These are phyloP conservation scores for Phaseolus coccineus DNA, from an alignment of 331 rosid genomes.

Conservation along the genomic window DNA sequence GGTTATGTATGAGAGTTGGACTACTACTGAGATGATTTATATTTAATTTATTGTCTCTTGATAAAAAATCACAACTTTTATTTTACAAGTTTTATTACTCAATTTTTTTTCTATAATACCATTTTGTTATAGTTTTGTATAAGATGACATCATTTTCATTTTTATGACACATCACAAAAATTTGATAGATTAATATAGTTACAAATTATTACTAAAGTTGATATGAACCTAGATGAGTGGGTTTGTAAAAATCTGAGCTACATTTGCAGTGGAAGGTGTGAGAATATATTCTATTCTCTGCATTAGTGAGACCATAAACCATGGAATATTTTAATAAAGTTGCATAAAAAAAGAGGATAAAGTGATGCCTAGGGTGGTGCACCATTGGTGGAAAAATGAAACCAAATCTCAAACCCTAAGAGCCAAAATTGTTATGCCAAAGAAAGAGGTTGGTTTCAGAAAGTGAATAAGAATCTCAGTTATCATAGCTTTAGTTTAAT, in stretches of 20 bases:
- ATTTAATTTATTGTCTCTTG: too few relatives aligned
- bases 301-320: constrained; percentile 12
- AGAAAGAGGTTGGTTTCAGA: constrained; percentile 1
- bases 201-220: too few relatives aligned
- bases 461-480: constrained; percentile 36
- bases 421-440: constrained; percentile 33
- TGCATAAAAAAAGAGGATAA: constrained; percentile 9
- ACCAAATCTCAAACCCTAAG: constrained; percentile 31
- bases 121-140: too few relatives aligned
- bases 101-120: too few relatives aligned
- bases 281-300: constrained; percentile 34
- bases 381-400: constrained; percentile 26
- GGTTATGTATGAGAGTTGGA: too few relatives aligned
- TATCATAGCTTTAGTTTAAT: constrained; percentile 9
- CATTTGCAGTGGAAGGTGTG: constrained; percentile 35
- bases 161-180: too few relatives aligned
- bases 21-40: too few relatives aligned
- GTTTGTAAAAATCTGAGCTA: not conserved
- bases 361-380: constrained; percentile 39
- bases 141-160: too few relatives aligned
- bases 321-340: constrained; percentile 4
- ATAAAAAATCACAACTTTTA: too few relatives aligned
- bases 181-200: too few relatives aligned
- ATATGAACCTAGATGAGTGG: too few relatives aligned
- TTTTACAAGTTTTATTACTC: too few relatives aligned